These are phyloP conservation scores for Leucoagaricus sp. DNA, from an alignment of 1,284 basidiomycete genomes.

Conservation along the genomic window DNA sequence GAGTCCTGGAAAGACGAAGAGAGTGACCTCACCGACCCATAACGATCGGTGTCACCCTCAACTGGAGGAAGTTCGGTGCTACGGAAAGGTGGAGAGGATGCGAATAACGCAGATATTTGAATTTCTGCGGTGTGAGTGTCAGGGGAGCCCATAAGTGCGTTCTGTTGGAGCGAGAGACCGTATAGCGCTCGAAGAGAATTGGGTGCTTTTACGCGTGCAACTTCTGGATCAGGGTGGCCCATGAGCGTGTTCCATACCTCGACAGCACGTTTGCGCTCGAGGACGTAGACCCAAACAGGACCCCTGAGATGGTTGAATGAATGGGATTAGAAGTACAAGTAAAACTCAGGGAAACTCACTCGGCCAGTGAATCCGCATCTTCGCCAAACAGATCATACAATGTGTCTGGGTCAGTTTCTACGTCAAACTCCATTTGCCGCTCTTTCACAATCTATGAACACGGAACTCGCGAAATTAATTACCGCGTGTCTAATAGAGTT, in stretches of 20 bases:
- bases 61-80: conserved; percentile 58
- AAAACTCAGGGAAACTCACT: conserved; percentile 50
- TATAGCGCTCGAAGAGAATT: conserved; percentile 70
- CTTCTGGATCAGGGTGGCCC: conserved; percentile 59
- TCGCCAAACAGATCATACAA: conserved; percentile 76
- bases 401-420: conserved; percentile 74
- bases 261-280: conserved; percentile 75
- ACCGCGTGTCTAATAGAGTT: neutral
- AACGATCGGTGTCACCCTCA: conserved; percentile 28
- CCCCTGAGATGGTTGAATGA: conserved; percentile 46
- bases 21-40: conserved; percentile 46
- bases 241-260: conserved; percentile 77
- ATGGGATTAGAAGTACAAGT: neutral
- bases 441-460: conserved; percentile 71
- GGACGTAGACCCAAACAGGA: conserved; percentile 84
- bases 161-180: conserved; percentile 53
- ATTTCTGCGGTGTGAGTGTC: conserved; percentile 67
- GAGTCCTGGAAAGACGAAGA: conserved; percentile 48
- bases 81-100: conserved; percentile 76
- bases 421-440: conserved; percentile 81
- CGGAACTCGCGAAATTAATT: neutral
- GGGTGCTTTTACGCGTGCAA: conserved; percentile 55
- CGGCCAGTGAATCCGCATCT: conserved; percentile 68
- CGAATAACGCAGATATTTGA: conserved; percentile 75
- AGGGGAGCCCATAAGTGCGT: conserved; percentile 71